Percentiles rank a stretch among this genome's conserved stretches.
Evolutionary conservation across 345 rosid genomes (phyloP).

Genomic region (Carallia brachiata): DNA sequence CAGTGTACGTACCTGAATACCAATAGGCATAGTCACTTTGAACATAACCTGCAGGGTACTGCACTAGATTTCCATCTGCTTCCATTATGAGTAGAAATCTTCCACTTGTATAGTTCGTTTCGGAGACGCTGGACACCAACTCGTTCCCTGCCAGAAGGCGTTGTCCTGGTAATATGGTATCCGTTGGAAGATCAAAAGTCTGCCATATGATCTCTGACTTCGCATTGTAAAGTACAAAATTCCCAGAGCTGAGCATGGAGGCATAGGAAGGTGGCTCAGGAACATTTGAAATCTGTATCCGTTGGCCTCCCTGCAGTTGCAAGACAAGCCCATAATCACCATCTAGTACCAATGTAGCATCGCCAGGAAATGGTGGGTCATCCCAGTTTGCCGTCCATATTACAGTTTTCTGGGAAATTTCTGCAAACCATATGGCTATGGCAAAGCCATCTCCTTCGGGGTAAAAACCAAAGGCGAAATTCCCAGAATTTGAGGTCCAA

Average conservation of each 20-base stretch:
- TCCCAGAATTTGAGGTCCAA: constrained; percentile 11
- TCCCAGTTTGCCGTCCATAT: constrained; percentile 27
- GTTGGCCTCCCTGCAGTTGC: not conserved
- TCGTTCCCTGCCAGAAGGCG: not conserved
- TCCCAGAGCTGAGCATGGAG: constrained; percentile 34
- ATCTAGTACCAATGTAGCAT: constrained; percentile 12
- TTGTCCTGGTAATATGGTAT: constrained; percentile 31
- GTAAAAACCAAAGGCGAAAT: not conserved
- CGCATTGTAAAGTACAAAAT: constrained; percentile 34
- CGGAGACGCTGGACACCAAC: constrained; percentile 21
- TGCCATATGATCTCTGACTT: constrained; percentile 23
- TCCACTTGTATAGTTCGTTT: constrained; percentile 15
- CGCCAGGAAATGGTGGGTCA: constrained; percentile 8
- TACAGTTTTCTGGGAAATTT: constrained; percentile 6
- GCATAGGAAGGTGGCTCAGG: constrained; percentile 13
- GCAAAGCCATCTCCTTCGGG: not conserved
- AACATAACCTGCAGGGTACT: not conserved
- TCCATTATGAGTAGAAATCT: constrained; percentile 29
- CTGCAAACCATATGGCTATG: not conserved
- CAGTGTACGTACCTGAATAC: no score
- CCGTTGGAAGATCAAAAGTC: constrained; percentile 23
- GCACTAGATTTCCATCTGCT: constrained; percentile 19
- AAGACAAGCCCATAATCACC: constrained; percentile 18
- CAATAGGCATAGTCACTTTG: not conserved
- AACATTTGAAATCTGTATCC: not conserved